These are phyloP conservation scores for Hypoxylon sp. DNA, from an alignment of 2,329 filamentous ascomycete species.

Conservation along the genomic window DNA sequence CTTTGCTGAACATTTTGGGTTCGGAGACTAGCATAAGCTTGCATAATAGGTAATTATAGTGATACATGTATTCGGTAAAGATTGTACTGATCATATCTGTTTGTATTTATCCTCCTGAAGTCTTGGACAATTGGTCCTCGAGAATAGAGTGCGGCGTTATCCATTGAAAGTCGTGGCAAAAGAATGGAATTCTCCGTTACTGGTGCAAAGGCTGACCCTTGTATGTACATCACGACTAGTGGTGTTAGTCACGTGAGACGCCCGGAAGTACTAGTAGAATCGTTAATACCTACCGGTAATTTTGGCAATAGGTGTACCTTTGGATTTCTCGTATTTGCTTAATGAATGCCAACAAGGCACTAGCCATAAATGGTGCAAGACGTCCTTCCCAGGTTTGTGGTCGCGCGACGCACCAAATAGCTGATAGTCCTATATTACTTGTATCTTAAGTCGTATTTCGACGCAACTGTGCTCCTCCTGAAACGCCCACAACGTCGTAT, in stretches of 20 bases:
- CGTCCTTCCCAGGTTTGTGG: not conserved
- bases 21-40: not conserved
- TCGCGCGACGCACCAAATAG: conserved; percentile 1
- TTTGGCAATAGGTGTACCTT: not conserved
- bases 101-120: not conserved
- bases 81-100: not conserved
- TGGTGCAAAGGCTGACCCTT: not conserved
- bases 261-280: too few species aligned
- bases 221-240: conserved; percentile 2
- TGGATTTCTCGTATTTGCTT: conserved; percentile 9
- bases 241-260: conserved; percentile 1
- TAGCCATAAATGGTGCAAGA: conserved; percentile 7
- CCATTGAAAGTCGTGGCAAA: not conserved
- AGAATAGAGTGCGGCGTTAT: not conserved
- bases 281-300: not conserved
- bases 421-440: conserved; percentile 8
- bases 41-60: not conserved
- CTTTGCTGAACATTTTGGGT: not conserved
- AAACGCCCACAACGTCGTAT: conserved; percentile 31
- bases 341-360: not conserved
- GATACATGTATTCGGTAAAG: not conserved
- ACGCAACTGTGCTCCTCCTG: conserved; percentile 16
- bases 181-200: not conserved
- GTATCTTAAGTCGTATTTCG: conserved; percentile 25
- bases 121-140: not conserved